Base-by-base conservation (phyloP, 2,329 filamentous ascomycete genomes). In the Claviceps sp. region DNA sequence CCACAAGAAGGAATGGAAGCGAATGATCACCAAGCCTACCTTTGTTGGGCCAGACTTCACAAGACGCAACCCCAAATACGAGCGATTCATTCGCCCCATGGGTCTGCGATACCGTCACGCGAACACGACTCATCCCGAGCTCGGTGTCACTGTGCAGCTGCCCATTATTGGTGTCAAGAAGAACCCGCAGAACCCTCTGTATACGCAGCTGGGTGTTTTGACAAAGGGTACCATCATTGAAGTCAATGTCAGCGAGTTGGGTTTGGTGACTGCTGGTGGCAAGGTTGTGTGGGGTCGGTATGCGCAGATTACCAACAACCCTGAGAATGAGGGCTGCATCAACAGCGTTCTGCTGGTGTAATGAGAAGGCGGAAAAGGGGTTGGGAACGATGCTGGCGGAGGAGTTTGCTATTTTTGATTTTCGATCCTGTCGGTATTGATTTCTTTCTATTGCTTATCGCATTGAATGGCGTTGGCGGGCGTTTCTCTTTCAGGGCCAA, bases 31-130 rank as follows among this genome's bases (percentile, higher is more conserved):
- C 34, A 79, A 79, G 60, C 66, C 62, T 54, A 72, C 66, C 52
- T 97, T 97, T 67, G 91, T 97, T 22, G 91, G 90, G 0, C 81
- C 80, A 37, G 89, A 95, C 61, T 96, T 95, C 68, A 96, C 90
- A 3, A 76, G 89, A 63, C 73, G 89, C 51, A 90, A 93, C 16
- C 89, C 93, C 61, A 95, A 89, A 67, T 81, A 78, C 64, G 80
- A 85, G 72, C 70, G 72, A 6, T 75, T 76, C 60, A 74, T 76
- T 58, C 65, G 72, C 34, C 71, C 70, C 54, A 75, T 74, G 71
- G 72, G 72, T 55, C 64, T 75, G 49, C 67, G 72, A 41, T 73
- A 76, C 64, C 75, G 76, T 59, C 74, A 75, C 62, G 67, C 71
- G 49, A 75, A 79, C 57, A 72, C 79, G 47, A 78, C 77, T 36